phyloP scores from a whole-genome alignment of 2,329 filamentous ascomycete species.

The Aspergillus luchuensis region DNA sequence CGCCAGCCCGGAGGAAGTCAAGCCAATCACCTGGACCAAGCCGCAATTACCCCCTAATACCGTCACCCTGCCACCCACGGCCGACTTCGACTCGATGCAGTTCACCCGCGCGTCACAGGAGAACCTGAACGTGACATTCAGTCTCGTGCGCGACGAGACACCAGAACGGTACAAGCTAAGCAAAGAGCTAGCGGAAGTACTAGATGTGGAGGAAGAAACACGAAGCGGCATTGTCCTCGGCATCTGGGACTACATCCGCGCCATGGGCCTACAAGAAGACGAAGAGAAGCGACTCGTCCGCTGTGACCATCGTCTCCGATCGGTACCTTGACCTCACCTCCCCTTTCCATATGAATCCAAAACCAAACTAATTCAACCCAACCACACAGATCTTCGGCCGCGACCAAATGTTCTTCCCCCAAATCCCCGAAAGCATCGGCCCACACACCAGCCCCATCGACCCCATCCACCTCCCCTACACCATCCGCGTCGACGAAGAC shows the following conservation, averaged over 20 bases:
- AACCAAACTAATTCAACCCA: constrained; percentile 7
- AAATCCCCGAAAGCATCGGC: constrained; percentile 77
- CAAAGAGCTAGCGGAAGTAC: constrained; percentile 74
- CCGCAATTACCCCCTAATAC: constrained; percentile 59
- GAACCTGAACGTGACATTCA: constrained; percentile 88
- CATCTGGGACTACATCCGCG: constrained; percentile 91
- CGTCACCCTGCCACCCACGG: constrained; percentile 61
- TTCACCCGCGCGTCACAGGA: constrained; percentile 93
- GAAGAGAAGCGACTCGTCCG: constrained; percentile 92
- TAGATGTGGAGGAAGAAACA: constrained; percentile 85
- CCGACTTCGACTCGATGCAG: constrained; percentile 85
- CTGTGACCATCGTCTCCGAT: constrained; percentile 79
- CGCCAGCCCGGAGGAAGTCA: constrained; percentile 46
- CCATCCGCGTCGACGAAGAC: constrained; percentile 85
- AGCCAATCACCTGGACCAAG: constrained; percentile 80
- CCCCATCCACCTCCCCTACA: constrained; percentile 84
- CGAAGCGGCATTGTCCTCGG: constrained; percentile 86
- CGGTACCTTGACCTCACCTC: constrained; percentile 57
- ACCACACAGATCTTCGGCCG: constrained; percentile 66
- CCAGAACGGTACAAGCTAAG: constrained; percentile 83
- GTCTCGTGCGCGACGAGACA: constrained; percentile 78
- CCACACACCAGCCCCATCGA: constrained; percentile 77
- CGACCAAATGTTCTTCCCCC: constrained; percentile 81
- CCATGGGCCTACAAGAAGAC: constrained; percentile 84
- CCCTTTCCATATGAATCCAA: not conserved